Conservation (phyloP, 2,329 filamentous ascomycete genomes). For the Calonectria pteridis region DNA sequence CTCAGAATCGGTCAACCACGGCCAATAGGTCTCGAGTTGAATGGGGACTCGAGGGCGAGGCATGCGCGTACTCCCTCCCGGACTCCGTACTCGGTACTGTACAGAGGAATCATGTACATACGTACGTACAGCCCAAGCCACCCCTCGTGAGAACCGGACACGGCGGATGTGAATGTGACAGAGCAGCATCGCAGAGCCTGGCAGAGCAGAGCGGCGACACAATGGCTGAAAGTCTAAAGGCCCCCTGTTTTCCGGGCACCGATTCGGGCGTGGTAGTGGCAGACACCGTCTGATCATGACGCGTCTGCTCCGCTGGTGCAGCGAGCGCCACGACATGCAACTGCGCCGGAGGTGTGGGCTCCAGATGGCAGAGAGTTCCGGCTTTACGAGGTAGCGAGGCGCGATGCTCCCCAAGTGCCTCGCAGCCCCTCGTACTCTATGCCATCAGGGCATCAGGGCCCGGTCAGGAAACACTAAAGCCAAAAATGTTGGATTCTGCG, state of each 20-base stretch:
- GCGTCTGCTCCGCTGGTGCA: slow-evolving; percentile 44
- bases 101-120: not conserved
- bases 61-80: slow-evolving; percentile 10
- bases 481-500: not conserved
- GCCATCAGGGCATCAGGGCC: not conserved
- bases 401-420: slow-evolving; percentile 9
- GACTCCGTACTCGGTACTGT: slow-evolving; percentile 1
- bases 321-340: slow-evolving; percentile 37
- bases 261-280: slow-evolving; percentile 16
- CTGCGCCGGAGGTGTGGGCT: slow-evolving; percentile 26
- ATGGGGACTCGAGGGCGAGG: slow-evolving; percentile 2
- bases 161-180: slow-evolving; percentile 2
- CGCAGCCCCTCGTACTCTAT: slow-evolving; percentile 15
- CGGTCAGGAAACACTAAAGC: slow-evolving; percentile 16
- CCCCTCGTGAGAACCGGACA: not conserved
- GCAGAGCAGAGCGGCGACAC: not conserved
- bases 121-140: not conserved
- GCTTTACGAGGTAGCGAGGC: slow-evolving; percentile 26
- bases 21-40: slow-evolving; percentile 9
- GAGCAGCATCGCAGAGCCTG: not conserved
- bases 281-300: slow-evolving; percentile 40
- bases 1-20: slow-evolving; percentile 6
- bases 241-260: slow-evolving; percentile 8
- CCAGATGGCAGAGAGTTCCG: slow-evolving; percentile 28
- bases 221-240: slow-evolving; percentile 6